Base-by-base conservation (phyloP, 2,329 filamentous ascomycete species). In the Graphilbum fragrans region DNA sequence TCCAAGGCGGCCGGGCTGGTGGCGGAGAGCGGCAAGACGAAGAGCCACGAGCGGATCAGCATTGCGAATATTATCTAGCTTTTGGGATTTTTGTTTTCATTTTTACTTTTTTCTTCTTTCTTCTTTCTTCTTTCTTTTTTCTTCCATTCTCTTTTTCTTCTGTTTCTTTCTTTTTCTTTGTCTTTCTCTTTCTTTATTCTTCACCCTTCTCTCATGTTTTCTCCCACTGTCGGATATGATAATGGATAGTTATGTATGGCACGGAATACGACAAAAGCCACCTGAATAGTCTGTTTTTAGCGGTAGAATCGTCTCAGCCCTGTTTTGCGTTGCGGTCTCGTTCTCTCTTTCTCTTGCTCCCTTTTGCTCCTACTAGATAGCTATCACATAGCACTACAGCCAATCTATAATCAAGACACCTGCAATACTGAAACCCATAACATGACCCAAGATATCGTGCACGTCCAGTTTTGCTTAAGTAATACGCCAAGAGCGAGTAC, bases 21-120 rank as follows among this genome's bases (percentile, higher is more conserved):
- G 12, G 29, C 14, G n/a, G n/a, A n/a, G n/a, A n/a, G n/a, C n/a
- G n/a, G n/a, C 29, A 61, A 58, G 44, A 60, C 53, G 27, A 59
- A 60, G 44, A 65, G 49, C 50, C 57, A 67, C 51, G 57, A 67
- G 56, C 56, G 63, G 40, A 63, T 66, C 45, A 64, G 63, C 51
- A 67, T 67, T 43, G 62, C 61, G 39, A 65, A 66, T 50, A 66
- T 66, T 43, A 64, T 67, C 14, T 48, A 34, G 17, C 19, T 32
- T 18, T 34, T 35, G 6, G 3, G 35, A 11, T 20, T 32, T 25
- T 25, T 27, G 9, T 32, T 37, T 32, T 38, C 29, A 4, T 16
- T 10, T 23, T 42, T 11, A 37, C 18, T 25, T 21, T 12, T 35
- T 18, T 20, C 14, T 27, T 36, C 22, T 34, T 32, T 16, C 35